Evolutionary conservation across 2,329 filamentous ascomycete species (phyloP).

Genomic region (Fusarium mangiferae): DNA sequence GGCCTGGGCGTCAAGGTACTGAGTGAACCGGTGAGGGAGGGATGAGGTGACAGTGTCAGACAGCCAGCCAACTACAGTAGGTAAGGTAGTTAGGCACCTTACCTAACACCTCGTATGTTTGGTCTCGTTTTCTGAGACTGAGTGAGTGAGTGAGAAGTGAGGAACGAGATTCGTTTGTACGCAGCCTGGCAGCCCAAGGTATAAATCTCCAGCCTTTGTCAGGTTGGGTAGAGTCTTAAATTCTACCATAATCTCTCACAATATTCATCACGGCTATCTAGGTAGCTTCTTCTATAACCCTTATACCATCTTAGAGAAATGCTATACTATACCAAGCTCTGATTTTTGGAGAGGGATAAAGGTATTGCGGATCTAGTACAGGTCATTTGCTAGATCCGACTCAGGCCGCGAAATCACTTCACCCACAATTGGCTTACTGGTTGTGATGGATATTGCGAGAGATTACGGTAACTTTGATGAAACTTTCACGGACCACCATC

Average conservation of each 20-base stretch:
- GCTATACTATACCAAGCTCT: not conserved
- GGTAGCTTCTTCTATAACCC: not conserved
- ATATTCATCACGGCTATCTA: not conserved
- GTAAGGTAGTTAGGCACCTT: not conserved
- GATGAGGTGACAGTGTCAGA: not conserved
- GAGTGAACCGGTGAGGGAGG: slow-evolving; percentile 6
- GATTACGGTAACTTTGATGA: not conserved
- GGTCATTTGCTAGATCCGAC: not conserved
- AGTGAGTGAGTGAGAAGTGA: not conserved
- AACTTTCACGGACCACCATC: not conserved
- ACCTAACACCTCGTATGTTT: not conserved
- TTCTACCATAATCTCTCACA: not conserved
- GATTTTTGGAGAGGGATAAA: not conserved
- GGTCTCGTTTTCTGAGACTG: not conserved
- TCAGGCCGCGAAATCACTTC: not conserved
- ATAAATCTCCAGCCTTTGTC: not conserved
- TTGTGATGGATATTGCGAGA: too few relatives aligned
- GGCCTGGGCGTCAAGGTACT: not conserved
- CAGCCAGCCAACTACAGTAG: not conserved
- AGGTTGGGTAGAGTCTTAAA: not conserved
- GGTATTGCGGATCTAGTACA: not conserved
- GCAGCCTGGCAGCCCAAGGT: not conserved
- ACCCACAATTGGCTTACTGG: too few relatives aligned
- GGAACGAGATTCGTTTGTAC: not conserved
- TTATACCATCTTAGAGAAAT: not conserved